Percentiles rank a stretch among this genome's conserved stretches.
phyloP scores from a whole-genome alignment of 73 alveolate species.

The Paramecium pentaurelia region DNA sequence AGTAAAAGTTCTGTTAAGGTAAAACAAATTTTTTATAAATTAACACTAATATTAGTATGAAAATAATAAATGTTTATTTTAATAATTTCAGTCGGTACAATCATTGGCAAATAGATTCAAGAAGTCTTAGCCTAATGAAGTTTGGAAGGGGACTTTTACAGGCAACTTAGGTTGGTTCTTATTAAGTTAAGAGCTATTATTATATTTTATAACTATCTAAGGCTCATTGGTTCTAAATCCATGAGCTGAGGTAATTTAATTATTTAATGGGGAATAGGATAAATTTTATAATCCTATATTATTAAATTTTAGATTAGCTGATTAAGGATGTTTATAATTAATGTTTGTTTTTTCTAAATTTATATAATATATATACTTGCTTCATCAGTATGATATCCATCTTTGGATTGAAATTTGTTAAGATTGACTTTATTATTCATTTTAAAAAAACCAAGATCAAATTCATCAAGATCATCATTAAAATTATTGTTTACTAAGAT shows the following conservation, averaged over 20 bases:
- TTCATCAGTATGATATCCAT: slow-evolving; percentile 16
- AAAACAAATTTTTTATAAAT: neutral
- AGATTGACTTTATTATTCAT: slow-evolving; percentile 1
- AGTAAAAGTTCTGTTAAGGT: neutral
- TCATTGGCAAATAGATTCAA: slow-evolving; percentile 21
- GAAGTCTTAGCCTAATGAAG: slow-evolving; percentile 36
- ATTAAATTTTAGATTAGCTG: neutral
- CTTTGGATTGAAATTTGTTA: neutral
- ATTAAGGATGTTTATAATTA: neutral
- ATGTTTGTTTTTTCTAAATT: neutral
- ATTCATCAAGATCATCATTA: slow-evolving; percentile 31
- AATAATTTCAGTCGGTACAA: neutral
- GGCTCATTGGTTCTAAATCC: neutral
- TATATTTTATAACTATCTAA: neutral
- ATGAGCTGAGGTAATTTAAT: neutral
- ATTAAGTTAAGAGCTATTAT: neutral
- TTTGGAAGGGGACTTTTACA: slow-evolving; percentile 39
- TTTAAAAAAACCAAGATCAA: neutral
- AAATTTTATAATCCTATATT: neutral
- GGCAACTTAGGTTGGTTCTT: neutral
- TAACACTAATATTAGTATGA: neutral
- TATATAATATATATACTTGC: neutral
- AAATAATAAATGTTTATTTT: neutral
- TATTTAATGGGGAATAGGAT: neutral
- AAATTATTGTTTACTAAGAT: neutral